Base-by-base conservation (phyloP, 2,329 filamentous ascomycete species). In the Exophiala sideris region DNA sequence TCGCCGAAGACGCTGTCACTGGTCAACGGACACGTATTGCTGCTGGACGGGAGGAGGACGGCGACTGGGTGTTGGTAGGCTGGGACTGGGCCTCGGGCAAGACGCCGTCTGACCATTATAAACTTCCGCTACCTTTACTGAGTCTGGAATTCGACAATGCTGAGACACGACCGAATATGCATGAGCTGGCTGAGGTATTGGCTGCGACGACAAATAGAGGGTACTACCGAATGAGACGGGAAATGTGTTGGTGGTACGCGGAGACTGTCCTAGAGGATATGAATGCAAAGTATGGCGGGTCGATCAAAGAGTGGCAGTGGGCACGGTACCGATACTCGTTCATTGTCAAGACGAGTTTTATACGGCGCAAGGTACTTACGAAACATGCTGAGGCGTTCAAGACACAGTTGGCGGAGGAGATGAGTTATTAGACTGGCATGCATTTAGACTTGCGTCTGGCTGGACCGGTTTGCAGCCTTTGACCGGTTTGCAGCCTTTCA, bases 171-270 rank as follows among this genome's bases (percentile, higher is more conserved):
- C 60, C 58, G 3, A 50, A 40, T 32, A 40, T 62, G 29, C 11
- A 18, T 5, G 12, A 48, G 20, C 33, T 62, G 14, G 48, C 58
- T 32, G 9, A 58, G 5, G 48, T 61, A 9, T 45, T 61, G 4
- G 38, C 54, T 5, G 48, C 52, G 3, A 56, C 49, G 3, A 59
- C 56, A 14, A 35, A 53, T 20, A 50, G 40, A 35, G 32, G 39
- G 3, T 21, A 47, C 1, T 63, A 63, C 39, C 58, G 50, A 9
- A 51, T 58, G 16, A 32, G 46, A 9, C 33, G 59, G 41, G 56
- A 63, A 40, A 59, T 58, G 53, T 63, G 60, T 40, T 63, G 59
- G 59, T 61, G 59, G 59, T 63, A 56, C 35, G 54, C 59, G 10
- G 60, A 63, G 50, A 56, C 44, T 9, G 45, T 60, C 5, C 48